Conservation (phyloP, 225 moss, liverwort and hornwort species). For the Climacium dendroides region DNA sequence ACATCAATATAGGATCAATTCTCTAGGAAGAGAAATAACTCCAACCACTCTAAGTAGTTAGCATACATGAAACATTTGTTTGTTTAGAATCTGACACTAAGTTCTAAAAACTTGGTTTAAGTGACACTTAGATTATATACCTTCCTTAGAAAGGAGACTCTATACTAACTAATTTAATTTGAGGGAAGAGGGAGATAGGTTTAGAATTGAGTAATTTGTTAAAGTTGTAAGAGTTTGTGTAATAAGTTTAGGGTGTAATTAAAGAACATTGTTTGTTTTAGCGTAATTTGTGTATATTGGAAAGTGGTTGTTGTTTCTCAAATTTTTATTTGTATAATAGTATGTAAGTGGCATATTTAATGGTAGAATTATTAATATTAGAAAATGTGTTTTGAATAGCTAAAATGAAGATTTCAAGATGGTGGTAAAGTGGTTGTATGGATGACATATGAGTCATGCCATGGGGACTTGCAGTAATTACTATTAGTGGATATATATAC, state of each 20-base stretch:
- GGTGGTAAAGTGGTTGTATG: not conserved
- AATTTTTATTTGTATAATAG: not conserved
- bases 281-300: not conserved
- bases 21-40: not conserved
- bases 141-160: not conserved
- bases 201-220: not conserved
- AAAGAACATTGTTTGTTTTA: not conserved
- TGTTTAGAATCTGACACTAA: no score
- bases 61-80: rapidly evolving
- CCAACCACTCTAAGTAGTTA: not conserved
- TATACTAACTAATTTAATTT: not conserved
- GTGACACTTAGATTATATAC: not conserved
- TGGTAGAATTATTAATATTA: no score
- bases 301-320: not conserved
- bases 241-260: not conserved
- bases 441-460: rapidly evolving
- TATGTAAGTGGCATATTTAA: not conserved
- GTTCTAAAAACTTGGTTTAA: rapidly evolving
- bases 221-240: not conserved
- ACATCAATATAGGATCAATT: not conserved
- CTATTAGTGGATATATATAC: not conserved
- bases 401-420: not conserved
- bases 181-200: not conserved
- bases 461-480: rapidly evolving
- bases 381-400: not conserved